These are phyloP conservation scores for Discostella stelligera DNA, from an alignment of 352 stramenopile genomes.

Conservation along the genomic window DNA sequence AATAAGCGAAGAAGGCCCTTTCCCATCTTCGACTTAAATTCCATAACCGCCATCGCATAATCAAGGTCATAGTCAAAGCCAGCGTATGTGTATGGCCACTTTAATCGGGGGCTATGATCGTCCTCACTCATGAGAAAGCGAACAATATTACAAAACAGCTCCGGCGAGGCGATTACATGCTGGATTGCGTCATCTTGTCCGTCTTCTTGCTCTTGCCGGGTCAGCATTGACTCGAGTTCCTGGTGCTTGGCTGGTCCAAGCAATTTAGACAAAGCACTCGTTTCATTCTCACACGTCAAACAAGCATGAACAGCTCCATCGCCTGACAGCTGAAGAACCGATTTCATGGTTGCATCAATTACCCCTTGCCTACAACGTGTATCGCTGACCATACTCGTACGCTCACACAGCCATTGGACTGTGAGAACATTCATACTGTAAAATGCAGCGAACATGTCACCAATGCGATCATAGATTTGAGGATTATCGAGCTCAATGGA, in stretches of 20 bases:
- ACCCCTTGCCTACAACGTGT: conserved; percentile 20
- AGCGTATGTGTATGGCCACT: no score
- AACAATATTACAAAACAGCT: no score
- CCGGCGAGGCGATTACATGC: no score
- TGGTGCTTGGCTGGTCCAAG: conserved; percentile 16
- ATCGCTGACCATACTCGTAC: conserved; percentile 40
- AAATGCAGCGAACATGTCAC: conserved; percentile 57
- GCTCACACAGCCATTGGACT: conserved; percentile 59
- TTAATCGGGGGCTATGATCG: no score
- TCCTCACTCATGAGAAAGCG: no score
- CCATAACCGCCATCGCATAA: no score
- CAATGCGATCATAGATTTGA: conserved; percentile 59
- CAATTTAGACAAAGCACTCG: conserved; percentile 20
- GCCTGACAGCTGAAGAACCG: conserved; percentile 20
- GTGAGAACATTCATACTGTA: conserved; percentile 55
- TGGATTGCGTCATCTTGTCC: no score
- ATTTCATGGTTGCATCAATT: conserved; percentile 23
- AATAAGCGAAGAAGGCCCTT: background rate
- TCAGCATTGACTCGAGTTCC: background rate
- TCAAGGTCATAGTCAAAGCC: no score
- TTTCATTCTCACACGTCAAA: conserved; percentile 25
- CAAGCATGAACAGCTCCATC: conserved; percentile 11
- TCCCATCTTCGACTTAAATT: background rate
- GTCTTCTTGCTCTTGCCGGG: no score
- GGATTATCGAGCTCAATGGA: conserved; percentile 59